Evolutionary conservation across 1,284 basidiomycete genomes (phyloP).

Genomic region (Cutaneotrichosporon spelunceum): DNA sequence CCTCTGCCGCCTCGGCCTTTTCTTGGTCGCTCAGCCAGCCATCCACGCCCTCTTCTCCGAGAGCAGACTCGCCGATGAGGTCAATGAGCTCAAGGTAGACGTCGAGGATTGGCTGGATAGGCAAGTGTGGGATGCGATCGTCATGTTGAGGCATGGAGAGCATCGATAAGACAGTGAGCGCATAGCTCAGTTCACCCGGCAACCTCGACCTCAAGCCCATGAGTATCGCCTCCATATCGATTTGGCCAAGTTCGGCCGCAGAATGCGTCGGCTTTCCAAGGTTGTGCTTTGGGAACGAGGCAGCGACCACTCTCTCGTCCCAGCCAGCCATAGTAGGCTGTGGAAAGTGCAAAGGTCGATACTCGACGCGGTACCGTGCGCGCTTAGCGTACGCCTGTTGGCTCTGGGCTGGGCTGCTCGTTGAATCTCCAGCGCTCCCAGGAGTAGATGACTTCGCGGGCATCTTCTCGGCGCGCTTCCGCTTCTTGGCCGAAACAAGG

Average conservation of each 20-base stretch:
- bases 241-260: slow-evolving; percentile 53
- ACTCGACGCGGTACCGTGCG: slow-evolving; percentile 80
- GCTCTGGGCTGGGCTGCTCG: slow-evolving; percentile 16
- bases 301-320: slow-evolving; percentile 64
- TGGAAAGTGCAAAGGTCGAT: slow-evolving; percentile 74
- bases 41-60: slow-evolving; percentile 57
- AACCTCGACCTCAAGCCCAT: slow-evolving; percentile 86
- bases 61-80: slow-evolving; percentile 76
- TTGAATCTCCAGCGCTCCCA: neutral
- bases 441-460: slow-evolving; percentile 1
- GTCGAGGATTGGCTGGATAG: slow-evolving; percentile 72
- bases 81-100: slow-evolving; percentile 84
- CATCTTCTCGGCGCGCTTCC: slow-evolving; percentile 6
- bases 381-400: slow-evolving; percentile 30
- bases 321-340: slow-evolving; percentile 79
- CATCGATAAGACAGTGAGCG: slow-evolving; percentile 81
- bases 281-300: slow-evolving; percentile 62
- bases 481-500: slow-evolving; percentile 3
- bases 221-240: slow-evolving; percentile 83
- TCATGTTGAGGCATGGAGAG: slow-evolving; percentile 55
- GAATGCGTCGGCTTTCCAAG: slow-evolving; percentile 63
- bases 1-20: neutral
- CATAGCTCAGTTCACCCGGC: slow-evolving; percentile 79
- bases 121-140: slow-evolving; percentile 61
- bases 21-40: slow-evolving; percentile 38